Conservation (phyloP, 1,284 basidiomycete genomes). For the Sparassis latifolia region DNA sequence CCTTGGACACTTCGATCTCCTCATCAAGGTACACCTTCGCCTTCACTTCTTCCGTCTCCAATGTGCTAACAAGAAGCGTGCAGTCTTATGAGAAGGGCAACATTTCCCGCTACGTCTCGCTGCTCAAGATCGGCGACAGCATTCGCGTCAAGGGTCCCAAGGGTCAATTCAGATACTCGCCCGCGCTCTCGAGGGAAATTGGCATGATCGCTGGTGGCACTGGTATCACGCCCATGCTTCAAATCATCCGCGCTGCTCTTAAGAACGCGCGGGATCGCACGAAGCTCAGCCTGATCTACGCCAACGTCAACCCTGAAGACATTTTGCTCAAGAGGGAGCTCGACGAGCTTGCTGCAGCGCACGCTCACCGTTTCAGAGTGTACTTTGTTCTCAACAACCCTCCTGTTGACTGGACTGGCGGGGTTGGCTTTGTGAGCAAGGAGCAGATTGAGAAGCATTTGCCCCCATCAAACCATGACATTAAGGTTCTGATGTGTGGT, state of each 20-base stretch:
- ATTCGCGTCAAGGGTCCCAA: constrained; percentile 93
- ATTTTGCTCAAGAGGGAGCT: constrained; percentile 87
- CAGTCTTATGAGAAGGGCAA: constrained; percentile 96
- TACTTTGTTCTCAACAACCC: constrained; percentile 94
- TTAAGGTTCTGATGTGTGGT: constrained; percentile 84
- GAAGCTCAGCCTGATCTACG: constrained; percentile 84
- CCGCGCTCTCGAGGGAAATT: constrained; percentile 66
- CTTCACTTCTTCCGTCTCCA: neutral
- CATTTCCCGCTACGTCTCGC: constrained; percentile 81
- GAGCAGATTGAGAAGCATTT: constrained; percentile 85
- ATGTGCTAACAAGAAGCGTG: constrained; percentile 4
- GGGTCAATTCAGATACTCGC: constrained; percentile 82
- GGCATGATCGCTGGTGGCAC: constrained; percentile 97
- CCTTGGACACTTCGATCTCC: constrained; percentile 89
- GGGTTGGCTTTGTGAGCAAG: constrained; percentile 88
- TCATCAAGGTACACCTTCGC: constrained; percentile 74
- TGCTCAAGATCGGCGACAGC: constrained; percentile 80
- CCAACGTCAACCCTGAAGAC: constrained; percentile 88
- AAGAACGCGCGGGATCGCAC: constrained; percentile 85
- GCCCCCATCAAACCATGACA: constrained; percentile 42
- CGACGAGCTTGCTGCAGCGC: constrained; percentile 66
- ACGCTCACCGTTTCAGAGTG: constrained; percentile 73
- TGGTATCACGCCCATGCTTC: constrained; percentile 97
- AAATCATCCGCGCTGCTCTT: constrained; percentile 87
- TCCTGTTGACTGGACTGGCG: constrained; percentile 80